Evolutionary conservation across 208 protist species (phyloP).

Genomic region (Acanthamoeba divionensis): DNA sequence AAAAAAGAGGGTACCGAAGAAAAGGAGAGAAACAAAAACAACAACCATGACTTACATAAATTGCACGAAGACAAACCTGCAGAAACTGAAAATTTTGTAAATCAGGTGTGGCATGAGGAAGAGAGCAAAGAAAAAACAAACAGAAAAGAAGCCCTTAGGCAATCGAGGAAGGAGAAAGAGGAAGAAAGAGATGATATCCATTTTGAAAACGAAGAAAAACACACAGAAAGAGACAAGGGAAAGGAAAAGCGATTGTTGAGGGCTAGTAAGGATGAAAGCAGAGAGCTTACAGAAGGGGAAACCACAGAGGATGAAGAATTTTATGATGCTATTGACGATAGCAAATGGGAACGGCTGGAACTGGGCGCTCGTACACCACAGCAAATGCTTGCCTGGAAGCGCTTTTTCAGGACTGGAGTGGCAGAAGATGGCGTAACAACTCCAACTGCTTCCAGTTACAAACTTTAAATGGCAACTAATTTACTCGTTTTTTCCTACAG

Average conservation of each 20-base stretch:
- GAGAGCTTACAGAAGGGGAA: neutral
- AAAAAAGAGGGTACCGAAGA: no score
- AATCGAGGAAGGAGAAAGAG: neutral
- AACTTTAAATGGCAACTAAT: no score
- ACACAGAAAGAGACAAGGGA: neutral
- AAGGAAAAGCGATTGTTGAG: neutral
- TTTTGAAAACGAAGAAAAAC: neutral
- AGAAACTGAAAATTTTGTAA: no score
- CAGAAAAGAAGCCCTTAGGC: neutral
- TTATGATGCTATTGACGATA: neutral
- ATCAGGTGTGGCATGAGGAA: no score
- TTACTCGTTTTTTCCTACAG: neutral
- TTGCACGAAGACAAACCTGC: no score
- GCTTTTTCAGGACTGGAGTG: neutral
- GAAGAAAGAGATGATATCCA: neutral
- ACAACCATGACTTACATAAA: no score
- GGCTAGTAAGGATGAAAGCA: neutral
- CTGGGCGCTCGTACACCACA: neutral
- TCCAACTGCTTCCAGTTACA: neutral
- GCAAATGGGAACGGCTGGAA: neutral
- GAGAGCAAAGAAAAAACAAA: neutral
- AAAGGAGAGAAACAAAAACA: no score
- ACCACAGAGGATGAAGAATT: no score
- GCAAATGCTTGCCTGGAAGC: neutral
- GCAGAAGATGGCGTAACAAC: neutral